These are phyloP conservation scores for Corymbia citriodora DNA, from an alignment of 441 rosid species.

Conservation along the genomic window DNA sequence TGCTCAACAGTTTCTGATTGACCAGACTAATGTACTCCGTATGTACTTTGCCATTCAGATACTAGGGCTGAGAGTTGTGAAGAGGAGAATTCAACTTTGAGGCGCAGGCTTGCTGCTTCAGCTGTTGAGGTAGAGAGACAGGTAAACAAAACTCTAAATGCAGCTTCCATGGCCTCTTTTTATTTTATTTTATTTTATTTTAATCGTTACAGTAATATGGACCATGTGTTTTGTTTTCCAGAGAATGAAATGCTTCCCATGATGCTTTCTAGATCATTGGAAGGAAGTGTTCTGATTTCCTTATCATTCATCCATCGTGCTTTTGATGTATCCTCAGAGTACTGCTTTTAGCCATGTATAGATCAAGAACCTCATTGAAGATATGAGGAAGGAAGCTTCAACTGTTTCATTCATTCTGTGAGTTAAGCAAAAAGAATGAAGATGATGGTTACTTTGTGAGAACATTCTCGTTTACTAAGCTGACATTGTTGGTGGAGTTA, in stretches of 20 bases:
- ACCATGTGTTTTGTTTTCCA: slow-evolving; percentile 34
- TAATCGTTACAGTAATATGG: neutral
- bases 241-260: slow-evolving; percentile 98
- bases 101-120: slow-evolving; percentile 73
- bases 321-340: neutral
- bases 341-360: neutral
- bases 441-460: neutral
- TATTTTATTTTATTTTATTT: neutral
- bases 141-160: slow-evolving; percentile 35
- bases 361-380: neutral
- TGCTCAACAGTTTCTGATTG: neutral
- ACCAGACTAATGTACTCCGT: neutral
- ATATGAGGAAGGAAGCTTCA: neutral
- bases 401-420: neutral
- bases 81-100: slow-evolving; percentile 53
- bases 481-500: neutral
- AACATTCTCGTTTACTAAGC: neutral
- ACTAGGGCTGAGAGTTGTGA: slow-evolving; percentile 65
- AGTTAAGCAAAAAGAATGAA: neutral
- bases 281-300: neutral
- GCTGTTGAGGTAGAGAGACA: slow-evolving; percentile 86
- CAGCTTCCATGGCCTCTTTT: slow-evolving; percentile 1
- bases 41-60: slow-evolving; percentile 34
- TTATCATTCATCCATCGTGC: neutral
- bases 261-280: slow-evolving; percentile 12